Base-by-base conservation (phyloP, 2,329 filamentous ascomycete species). In the Paraphaeosphaeria sporulosa region DNA sequence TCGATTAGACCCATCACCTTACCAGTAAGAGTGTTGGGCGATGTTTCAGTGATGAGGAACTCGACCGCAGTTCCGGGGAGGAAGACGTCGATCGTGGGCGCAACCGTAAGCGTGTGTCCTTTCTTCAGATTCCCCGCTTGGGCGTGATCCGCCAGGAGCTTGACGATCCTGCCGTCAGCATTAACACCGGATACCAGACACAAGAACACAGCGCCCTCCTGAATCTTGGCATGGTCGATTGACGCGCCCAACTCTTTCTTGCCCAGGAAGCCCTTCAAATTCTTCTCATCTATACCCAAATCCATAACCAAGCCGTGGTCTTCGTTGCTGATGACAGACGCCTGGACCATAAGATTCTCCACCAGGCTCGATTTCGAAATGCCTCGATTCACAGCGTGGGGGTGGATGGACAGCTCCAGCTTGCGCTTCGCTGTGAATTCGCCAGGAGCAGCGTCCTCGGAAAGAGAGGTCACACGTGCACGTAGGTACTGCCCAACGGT, bases 241-340 rank as follows among this genome's bases (percentile, higher is more conserved):
- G 82, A 83, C 32, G 86, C 75, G 52, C 92, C 91, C 19, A 97
- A 81, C 74, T 97, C 93, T 72, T 90, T 93, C 62, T 90, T 91
- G 5, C 93, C 87, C 72, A 99, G 84, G 79, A 99, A 99, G 2
- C 92, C 95, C 64, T 89, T 89, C 55, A 94, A 76, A 40, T 87
- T 85, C 34, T 84, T 80, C 55, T 88, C 87, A 38, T 88, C 83
- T 7, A 98, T 82, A 19, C 93, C 93, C 40, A 98, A 80, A 68
- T 97, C 93, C 93, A 99, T 97, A 58, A 98, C 87, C 59, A 95
- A 86, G 63, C 95, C 95, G 72, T 97, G 94, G 70, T 99, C 96
- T 78, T 99, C 94, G n/a, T 96, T 90, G 77, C 94, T 99, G 53
- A 86, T 80, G 27, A 99, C 89, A 0, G 93, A 90, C 1, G 93